Conservation (phyloP, 1,139 yeast genomes). For the Pichia sp. region DNA sequence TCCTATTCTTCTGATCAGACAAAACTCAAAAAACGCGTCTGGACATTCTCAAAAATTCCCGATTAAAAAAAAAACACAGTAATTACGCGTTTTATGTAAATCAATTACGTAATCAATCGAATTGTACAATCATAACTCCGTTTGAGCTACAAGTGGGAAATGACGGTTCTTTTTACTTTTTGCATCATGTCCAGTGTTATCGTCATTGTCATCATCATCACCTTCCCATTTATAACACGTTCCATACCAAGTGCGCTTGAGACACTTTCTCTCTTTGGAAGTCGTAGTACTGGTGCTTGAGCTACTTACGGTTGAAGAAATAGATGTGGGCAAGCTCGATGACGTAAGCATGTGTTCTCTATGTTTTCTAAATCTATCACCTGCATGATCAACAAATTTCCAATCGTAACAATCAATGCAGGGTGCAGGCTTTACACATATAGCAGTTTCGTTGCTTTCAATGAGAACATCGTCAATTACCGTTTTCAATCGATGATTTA, state of each 20-base stretch:
- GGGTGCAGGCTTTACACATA: slow-evolving; percentile 67
- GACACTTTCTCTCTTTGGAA: slow-evolving; percentile 16
- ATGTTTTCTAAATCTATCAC: slow-evolving; percentile 22
- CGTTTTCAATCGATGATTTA: slow-evolving; percentile 85
- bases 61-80: no score
- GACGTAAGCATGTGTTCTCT: slow-evolving; percentile 8
- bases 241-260: slow-evolving; percentile 30
- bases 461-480: slow-evolving; percentile 78
- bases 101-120: no score
- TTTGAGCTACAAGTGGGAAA: no score
- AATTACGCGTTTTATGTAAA: no score
- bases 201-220: slow-evolving; percentile 15
- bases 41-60: no score
- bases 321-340: slow-evolving; percentile 13
- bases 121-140: no score
- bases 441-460: slow-evolving; percentile 69
- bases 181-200: background rate
- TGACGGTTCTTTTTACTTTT: no score
- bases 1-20: no score
- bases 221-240: slow-evolving; percentile 27
- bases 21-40: no score
- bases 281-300: background rate
- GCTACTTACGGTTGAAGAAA: slow-evolving; percentile 5
- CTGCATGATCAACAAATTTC: slow-evolving; percentile 54
- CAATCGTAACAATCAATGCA: slow-evolving; percentile 89